Percentiles rank a stretch among this genome's conserved stretches.
Conservation (phyloP, 495 filamentous ascomycete species). For the Hypoxylon fuscum region DNA sequence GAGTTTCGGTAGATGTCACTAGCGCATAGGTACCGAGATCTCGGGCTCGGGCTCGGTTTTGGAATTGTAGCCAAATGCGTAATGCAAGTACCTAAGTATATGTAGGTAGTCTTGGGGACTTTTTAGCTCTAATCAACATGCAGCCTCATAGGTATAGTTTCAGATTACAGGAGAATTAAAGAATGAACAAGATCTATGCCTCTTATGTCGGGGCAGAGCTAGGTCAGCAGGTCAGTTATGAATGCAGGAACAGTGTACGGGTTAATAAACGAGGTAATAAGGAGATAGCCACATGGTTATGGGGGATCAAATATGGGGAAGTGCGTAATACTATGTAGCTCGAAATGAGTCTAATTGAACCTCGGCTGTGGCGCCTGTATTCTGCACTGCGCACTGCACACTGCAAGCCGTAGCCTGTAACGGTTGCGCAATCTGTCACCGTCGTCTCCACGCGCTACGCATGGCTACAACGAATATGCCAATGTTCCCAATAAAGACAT, state of each 20-base stretch:
- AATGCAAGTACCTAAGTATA: no score
- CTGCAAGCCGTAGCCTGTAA: neutral
- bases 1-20: neutral
- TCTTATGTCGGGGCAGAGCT: no score
- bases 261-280: neutral
- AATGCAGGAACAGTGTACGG: neutral
- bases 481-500: neutral
- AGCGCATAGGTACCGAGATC: neutral
- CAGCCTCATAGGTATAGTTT: no score
- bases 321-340: neutral
- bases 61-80: no score
- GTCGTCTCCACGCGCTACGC: neutral
- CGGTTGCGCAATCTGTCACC: no score
- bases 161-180: no score
- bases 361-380: slow-evolving; percentile 6
- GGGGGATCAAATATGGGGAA: neutral
- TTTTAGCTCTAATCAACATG: no score
- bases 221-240: no score
- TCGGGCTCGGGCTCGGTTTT: neutral
- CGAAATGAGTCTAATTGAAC: slow-evolving; percentile 9
- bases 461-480: neutral
- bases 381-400: neutral
- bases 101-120: no score
- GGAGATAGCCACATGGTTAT: neutral
- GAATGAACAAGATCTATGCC: no score